Base-by-base conservation (phyloP, 2,329 filamentous ascomycete genomes). In the Paecilomyces niveus region DNA sequence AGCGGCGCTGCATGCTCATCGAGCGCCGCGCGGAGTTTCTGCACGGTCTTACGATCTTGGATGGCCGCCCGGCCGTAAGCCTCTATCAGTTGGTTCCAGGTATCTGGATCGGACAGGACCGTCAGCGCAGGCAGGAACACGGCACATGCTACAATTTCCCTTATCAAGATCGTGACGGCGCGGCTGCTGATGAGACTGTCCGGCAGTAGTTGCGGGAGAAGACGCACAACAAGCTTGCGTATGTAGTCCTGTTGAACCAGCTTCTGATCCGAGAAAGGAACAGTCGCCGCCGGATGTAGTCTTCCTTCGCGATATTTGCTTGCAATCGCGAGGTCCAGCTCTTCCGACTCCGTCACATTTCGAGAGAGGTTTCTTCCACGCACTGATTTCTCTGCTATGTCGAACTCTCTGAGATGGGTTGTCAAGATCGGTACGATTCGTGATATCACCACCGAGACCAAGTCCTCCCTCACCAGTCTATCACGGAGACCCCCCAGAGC, bases 51-150 rank as follows among this genome's bases (percentile, higher is more conserved):
- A 39, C 95, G 86, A 72, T 99, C 95, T 73, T 97, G 94, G 50
- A 99, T 81, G 78, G 96, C 88, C 26, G 89, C 88, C 54, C 90
- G 87, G 18, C 92, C 87, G 74, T 89, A 91, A 58, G 88, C 92
- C 74, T 97, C 93, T 82, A 97, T 91, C 60, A 96, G 75, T 72
- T 97, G 92, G 68, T 99, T 97, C 93, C 93, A 99, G 8, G 89
- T 96, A 76, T 99, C 95, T 1, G 95, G 92, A 65, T 99, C 93
- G 4, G 90, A 85, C 18, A 99, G 78, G 61, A 92, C 79, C 66
- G 88, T 86, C 70, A 97, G 81, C 22, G 95, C 78, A 0, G 94
- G 94, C 50, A 86, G 87, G 39, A 99, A 78, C 45, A 99, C 87
- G n/a, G 91, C 90, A 73, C 94, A 97, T 22, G 91, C 83, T n/a